Evolutionary conservation across 805 yeast genomes (phyloP), one percentile per base, ranked within the genome.

Genomic region (Millerozyma acaciae): DNA sequence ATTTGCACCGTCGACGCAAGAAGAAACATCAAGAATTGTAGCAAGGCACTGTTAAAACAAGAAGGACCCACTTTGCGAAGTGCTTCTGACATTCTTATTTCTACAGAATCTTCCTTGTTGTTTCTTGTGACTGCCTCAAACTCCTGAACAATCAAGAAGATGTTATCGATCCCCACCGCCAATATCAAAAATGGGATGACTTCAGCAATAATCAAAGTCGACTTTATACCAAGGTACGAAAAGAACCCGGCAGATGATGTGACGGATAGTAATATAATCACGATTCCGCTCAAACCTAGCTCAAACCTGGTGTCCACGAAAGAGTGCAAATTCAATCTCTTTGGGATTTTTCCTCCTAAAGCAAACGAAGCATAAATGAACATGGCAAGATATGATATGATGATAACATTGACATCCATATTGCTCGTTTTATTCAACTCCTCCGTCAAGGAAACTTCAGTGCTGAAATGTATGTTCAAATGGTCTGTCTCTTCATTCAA

Each of bases 111-210:
- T 2, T 38, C 38, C 2, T 77, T 73, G 28, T 61, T 53, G 2
- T 69, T 44, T 8, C 60, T 69, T 29, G 73, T 73, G 18, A 79
- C 72, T 13, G 68, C 60, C 26, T 78, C 75, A 30, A 85, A 65
- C 49, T 88, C 95, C 52, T 89, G 89, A 1, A 87, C 81, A 14
- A 90, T 76, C 43, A 90, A 63, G 51, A 89, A 93, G 16, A 90
- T 84, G 54, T 90, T 90, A 60, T 90, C 98, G 17, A 90, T 87
- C n/a, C 98, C 98, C 35, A 90, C 80, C 0, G 98, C 98, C 37
- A 90, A 67, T 9, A 90, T 84, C 48, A 90, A 65, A 51, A 90
- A 90, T 7, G 97, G 97, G 21, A 90, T 90, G 5, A 90, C 98
- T 55, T 93, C 97, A 2, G 97, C 97, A 37, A 90, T 87, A 43